Conservation (phyloP, 2,329 filamentous ascomycete species). For the Nannizziopsis barbatae region DNA sequence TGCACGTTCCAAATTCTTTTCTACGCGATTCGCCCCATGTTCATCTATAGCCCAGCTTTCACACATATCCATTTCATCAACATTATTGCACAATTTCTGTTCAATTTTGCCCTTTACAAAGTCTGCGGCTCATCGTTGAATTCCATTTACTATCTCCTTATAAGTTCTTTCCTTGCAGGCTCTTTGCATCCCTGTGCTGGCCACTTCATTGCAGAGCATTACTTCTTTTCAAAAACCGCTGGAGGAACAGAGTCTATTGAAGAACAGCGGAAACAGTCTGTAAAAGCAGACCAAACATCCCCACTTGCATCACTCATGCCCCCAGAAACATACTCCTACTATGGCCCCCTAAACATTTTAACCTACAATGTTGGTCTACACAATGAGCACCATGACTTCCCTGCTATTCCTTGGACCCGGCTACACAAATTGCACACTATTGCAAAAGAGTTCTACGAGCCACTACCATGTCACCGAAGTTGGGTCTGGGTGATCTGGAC, state of each 20-base stretch:
- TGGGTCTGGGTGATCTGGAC: conserved; percentile 93
- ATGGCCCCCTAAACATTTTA: conserved; percentile 78
- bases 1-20: conserved; percentile 99
- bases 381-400: conserved; percentile 99
- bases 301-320: conserved; percentile 51
- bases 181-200: conserved; percentile 88
- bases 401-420: conserved; percentile 87
- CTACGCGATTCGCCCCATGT: conserved; percentile 92
- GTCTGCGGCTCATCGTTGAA: conserved; percentile 45
- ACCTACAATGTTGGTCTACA: conserved; percentile 97
- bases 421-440: conserved; percentile 66
- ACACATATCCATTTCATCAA: conserved; percentile 78
- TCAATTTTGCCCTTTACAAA: conserved; percentile 60
- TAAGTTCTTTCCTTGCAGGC: conserved; percentile 87
- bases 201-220: conserved; percentile 98
- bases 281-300: conserved; percentile 29
- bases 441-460: conserved; percentile 83
- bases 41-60: conserved; percentile 79
- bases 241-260: conserved; percentile 42
- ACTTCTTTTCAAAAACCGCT: conserved; percentile 48
- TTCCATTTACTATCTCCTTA: conserved; percentile 68
- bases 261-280: conserved; percentile 32
- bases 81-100: conserved; percentile 60
- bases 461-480: conserved; percentile 74
- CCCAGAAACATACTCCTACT: conserved; percentile 95